Conservation (phyloP, 768 basidiomycete genomes). For the Amanita molliuscula region DNA sequence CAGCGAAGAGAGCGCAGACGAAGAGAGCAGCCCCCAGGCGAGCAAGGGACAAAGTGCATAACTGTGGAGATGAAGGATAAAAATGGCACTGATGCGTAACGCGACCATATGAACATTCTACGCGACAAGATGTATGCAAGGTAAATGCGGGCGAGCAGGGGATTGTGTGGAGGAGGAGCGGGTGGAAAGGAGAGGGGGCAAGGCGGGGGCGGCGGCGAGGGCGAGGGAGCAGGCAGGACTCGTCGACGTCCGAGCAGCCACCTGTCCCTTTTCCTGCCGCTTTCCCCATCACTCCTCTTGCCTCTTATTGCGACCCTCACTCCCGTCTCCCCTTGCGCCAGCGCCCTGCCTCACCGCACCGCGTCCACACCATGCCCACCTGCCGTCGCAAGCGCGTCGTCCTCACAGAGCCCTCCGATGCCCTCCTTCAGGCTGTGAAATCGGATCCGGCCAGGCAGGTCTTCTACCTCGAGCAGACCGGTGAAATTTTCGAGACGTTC, state of each 20-base stretch:
- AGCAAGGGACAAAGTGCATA: neutral
- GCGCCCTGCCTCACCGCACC: slow-evolving; percentile 10
- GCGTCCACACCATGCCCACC: slow-evolving; percentile 54
- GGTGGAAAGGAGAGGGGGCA: slow-evolving; percentile 4
- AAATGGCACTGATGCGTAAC: neutral
- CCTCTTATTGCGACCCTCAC: slow-evolving; percentile 27
- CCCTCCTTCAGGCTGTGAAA: slow-evolving; percentile 56
- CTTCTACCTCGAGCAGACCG: slow-evolving; percentile 88
- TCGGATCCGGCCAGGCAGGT: slow-evolving; percentile 64
- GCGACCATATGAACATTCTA: neutral
- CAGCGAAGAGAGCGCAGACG: neutral
- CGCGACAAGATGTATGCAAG: neutral
- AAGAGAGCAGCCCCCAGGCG: neutral
- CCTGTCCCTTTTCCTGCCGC: slow-evolving; percentile 53
- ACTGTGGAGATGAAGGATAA: neutral
- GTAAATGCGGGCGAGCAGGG: neutral
- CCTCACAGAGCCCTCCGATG: slow-evolving; percentile 70
- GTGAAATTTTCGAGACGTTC: slow-evolving; percentile 95
- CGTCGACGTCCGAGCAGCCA: slow-evolving; percentile 47
- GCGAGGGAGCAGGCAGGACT: slow-evolving; percentile 1
- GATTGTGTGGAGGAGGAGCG: slow-evolving; percentile 1
- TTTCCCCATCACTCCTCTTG: slow-evolving; percentile 38
- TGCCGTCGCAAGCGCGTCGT: slow-evolving; percentile 86
- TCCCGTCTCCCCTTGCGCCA: slow-evolving; percentile 7
- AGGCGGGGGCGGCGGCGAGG: slow-evolving; percentile 3